Conservation (phyloP, 1,139 yeast genomes). For the Suhomyces anneliseae region DNA sequence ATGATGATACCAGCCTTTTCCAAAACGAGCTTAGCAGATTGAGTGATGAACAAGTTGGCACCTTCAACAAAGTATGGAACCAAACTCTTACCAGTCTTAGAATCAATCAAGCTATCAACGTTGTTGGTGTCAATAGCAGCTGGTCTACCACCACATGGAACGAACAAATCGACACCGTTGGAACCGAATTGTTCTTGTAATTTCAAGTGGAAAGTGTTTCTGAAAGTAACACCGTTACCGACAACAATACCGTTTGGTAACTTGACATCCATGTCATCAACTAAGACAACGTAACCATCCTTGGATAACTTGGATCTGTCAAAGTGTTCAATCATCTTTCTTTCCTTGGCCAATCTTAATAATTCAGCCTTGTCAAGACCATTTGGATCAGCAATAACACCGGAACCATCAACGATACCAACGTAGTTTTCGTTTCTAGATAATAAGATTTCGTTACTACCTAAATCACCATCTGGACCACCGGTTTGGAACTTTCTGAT, state of each 20-base stretch:
- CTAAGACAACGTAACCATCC: slow-evolving; percentile 78
- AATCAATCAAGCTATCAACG: slow-evolving; percentile 70
- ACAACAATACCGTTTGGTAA: slow-evolving; percentile 78
- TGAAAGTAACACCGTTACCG: slow-evolving; percentile 85
- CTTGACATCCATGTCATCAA: slow-evolving; percentile 78
- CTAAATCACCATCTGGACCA: slow-evolving; percentile 98
- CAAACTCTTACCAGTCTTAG: slow-evolving; percentile 70
- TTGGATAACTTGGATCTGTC: slow-evolving; percentile 66
- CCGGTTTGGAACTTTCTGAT: slow-evolving; percentile 92
- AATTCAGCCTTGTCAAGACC: slow-evolving; percentile 85
- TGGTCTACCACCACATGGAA: slow-evolving; percentile 99
- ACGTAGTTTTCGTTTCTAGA: slow-evolving; percentile 81
- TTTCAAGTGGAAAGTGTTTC: slow-evolving; percentile 86
- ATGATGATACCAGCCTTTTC: slow-evolving; percentile 86
- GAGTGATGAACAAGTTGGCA: slow-evolving; percentile 93
- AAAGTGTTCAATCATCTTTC: slow-evolving; percentile 73
- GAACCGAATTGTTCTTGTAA: slow-evolving; percentile 61
- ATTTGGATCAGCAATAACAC: slow-evolving; percentile 87
- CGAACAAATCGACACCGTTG: slow-evolving; percentile 74
- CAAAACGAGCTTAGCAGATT: slow-evolving; percentile 82
- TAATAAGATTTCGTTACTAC: slow-evolving; percentile 88
- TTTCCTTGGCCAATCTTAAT: slow-evolving; percentile 69
- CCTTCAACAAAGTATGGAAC: slow-evolving; percentile 95
- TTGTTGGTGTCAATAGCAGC: slow-evolving; percentile 90
- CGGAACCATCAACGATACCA: slow-evolving; percentile 93